Conservation (phyloP, 1,284 basidiomycete species). For the Hemileia vastatrix region DNA sequence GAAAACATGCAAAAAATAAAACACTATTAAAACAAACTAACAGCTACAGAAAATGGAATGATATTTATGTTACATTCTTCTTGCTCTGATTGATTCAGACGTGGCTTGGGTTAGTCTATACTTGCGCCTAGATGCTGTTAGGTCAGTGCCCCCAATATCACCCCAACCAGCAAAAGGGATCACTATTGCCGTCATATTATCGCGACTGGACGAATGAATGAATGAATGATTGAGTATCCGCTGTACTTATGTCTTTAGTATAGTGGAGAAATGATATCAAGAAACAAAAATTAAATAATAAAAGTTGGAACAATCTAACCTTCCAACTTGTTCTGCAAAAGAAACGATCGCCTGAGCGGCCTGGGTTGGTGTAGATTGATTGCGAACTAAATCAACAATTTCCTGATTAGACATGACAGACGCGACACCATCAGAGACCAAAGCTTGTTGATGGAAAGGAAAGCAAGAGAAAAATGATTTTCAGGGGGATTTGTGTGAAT, state of each 20-base stretch:
- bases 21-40: too few relatives aligned
- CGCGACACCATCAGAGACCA: slow-evolving; percentile 66
- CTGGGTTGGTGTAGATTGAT: slow-evolving; percentile 59
- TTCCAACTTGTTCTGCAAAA: slow-evolving; percentile 76
- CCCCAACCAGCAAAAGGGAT: slow-evolving; percentile 90
- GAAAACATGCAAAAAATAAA: too few relatives aligned
- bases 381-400: slow-evolving; percentile 76
- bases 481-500: neutral
- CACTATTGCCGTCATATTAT: slow-evolving; percentile 87
- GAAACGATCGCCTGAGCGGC: slow-evolving; percentile 74
- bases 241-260: neutral
- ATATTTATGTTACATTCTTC: slow-evolving; percentile 15
- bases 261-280: neutral
- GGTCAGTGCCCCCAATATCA: slow-evolving; percentile 63
- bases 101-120: slow-evolving; percentile 62
- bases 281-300: neutral
- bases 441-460: slow-evolving; percentile 23
- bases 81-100: neutral
- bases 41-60: too few relatives aligned
- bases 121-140: slow-evolving; percentile 67
- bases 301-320: slow-evolving; percentile 26
- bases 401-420: slow-evolving; percentile 86
- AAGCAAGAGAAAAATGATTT: neutral
- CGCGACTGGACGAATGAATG: slow-evolving; percentile 53
- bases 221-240: neutral